Evolutionary conservation across 306 rosid species (phyloP).

Genomic region (Hippophae gyantsensis): DNA sequence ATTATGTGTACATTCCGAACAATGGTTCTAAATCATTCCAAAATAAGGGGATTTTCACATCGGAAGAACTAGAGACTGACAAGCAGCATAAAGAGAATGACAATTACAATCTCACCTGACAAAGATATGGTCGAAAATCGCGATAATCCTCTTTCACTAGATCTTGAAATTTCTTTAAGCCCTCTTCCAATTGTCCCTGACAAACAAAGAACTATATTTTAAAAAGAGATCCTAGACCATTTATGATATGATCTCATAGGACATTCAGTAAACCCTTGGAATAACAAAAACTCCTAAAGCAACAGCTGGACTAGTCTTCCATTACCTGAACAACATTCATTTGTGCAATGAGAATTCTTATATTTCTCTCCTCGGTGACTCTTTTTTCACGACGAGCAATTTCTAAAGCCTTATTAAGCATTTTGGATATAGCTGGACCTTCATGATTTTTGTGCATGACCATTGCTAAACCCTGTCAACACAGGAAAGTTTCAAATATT

Average conservation of each 20-base stretch:
- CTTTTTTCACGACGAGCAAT: constrained; percentile 50
- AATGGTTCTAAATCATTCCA: constrained; percentile 2
- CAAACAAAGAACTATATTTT: constrained; percentile 10
- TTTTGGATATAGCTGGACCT: constrained; percentile 66
- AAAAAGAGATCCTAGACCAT: background rate
- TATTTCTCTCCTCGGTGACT: constrained; percentile 75
- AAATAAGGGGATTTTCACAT: background rate
- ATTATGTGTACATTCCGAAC: background rate
- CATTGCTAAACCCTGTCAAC: constrained; percentile 71
- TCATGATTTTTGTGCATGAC: constrained; percentile 81
- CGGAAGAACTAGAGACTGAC: background rate
- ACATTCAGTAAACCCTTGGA: constrained; percentile 7
- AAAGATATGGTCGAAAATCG: constrained; percentile 90
- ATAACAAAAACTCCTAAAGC: constrained; percentile 1
- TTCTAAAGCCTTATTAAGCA: constrained; percentile 56
- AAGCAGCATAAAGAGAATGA: constrained; percentile 8
- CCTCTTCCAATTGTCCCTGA: constrained; percentile 80
- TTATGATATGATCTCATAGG: constrained; percentile 10
- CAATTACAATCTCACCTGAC: constrained; percentile 50
- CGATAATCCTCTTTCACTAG: constrained; percentile 63
- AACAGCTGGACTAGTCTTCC: background rate
- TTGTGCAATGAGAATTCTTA: constrained; percentile 74
- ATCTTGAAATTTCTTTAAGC: constrained; percentile 54
- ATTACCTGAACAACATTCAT: constrained; percentile 77
- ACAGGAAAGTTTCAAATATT: constrained; percentile 1